phyloP scores from a whole-genome alignment of 2,329 filamentous ascomycete genomes.

The Ascochyta koolunga region DNA sequence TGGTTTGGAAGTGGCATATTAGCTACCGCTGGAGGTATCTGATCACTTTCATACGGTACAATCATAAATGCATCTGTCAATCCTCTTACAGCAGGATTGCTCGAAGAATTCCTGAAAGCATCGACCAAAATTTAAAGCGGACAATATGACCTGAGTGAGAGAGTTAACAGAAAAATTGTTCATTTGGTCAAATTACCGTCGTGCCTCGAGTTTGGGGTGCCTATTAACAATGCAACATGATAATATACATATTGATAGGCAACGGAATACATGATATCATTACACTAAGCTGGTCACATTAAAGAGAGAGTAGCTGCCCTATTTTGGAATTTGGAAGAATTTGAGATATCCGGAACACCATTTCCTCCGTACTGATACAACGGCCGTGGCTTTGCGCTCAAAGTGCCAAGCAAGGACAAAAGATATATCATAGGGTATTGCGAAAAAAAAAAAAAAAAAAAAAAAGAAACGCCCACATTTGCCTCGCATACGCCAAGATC shows the following conservation, averaged over 20 bases:
- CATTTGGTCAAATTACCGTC: not conserved
- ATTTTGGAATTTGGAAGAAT: constrained; percentile 27
- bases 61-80: too few relatives aligned
- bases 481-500: not conserved
- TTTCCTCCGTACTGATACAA: constrained; percentile 23
- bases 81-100: not conserved
- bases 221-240: too few relatives aligned
- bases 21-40: too few relatives aligned
- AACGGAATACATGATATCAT: constrained; percentile 47
- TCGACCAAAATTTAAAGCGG: not conserved
- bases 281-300: constrained; percentile 36
- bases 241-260: constrained; percentile 35
- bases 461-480: not conserved
- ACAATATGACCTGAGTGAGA: too few relatives aligned
- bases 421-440: not conserved
- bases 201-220: too few relatives aligned
- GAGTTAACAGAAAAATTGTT: not conserved
- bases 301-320: constrained; percentile 47
- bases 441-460: not conserved
- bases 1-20: not conserved
- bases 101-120: not conserved
- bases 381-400: constrained; percentile 10
- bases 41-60: too few relatives aligned
- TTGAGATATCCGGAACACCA: constrained; percentile 14
- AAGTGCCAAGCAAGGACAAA: not conserved